phyloP scores from a whole-genome alignment of 2,329 filamentous ascomycete species.

The Exophiala spinifera region DNA sequence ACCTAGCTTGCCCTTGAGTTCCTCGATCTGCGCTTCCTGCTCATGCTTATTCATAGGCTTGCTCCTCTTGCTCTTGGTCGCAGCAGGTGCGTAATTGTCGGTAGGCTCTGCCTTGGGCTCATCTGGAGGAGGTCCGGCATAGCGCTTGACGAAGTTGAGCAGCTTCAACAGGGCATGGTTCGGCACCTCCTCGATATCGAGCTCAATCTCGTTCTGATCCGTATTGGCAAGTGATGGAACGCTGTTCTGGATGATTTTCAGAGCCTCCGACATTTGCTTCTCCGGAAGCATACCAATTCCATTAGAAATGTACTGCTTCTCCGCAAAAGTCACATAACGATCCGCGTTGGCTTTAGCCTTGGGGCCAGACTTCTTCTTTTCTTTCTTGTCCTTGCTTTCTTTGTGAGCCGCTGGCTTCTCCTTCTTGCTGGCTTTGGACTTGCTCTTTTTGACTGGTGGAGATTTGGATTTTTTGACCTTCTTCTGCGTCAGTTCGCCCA shows the following conservation, averaged over 20 bases:
- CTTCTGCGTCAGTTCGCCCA: constrained; percentile 49
- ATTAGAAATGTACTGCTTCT: constrained; percentile 88
- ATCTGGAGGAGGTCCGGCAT: constrained; percentile 42
- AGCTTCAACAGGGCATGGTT: constrained; percentile 46
- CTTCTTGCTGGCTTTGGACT: constrained; percentile 45
- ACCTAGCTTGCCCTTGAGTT: constrained; percentile 46
- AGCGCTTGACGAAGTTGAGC: constrained; percentile 48
- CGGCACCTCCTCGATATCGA: constrained; percentile 49
- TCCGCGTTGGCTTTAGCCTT: constrained; percentile 51
- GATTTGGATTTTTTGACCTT: constrained; percentile 60
- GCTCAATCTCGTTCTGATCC: constrained; percentile 47
- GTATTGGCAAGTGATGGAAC: constrained; percentile 64
- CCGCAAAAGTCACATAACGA: constrained; percentile 68
- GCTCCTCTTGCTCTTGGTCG: constrained; percentile 49
- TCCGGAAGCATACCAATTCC: constrained; percentile 79
- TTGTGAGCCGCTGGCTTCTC: constrained; percentile 38
- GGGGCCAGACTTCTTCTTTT: constrained; percentile 45
- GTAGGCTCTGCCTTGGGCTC: constrained; percentile 39
- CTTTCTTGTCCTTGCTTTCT: constrained; percentile 40
- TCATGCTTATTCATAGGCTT: constrained; percentile 53
- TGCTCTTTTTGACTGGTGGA: constrained; percentile 46
- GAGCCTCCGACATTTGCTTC: constrained; percentile 72
- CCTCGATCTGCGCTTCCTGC: constrained; percentile 50
- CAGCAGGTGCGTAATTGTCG: constrained; percentile 30
- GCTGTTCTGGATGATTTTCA: constrained; percentile 86